Base-by-base conservation (phyloP, 2,329 filamentous ascomycete genomes). In the Aspergillus ochraceus region DNA sequence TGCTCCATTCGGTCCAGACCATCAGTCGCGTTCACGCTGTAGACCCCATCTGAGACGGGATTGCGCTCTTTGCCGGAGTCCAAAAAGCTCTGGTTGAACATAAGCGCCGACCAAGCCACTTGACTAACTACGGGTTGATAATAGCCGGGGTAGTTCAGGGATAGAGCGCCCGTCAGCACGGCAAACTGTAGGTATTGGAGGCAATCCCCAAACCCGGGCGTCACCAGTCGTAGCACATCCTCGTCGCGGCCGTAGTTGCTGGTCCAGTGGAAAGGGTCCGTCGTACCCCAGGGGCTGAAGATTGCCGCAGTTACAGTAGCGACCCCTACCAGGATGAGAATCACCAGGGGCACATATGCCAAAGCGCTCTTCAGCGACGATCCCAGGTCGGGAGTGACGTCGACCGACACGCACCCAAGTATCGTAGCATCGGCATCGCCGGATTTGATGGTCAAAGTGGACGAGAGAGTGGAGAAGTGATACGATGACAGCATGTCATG, bases 111-210 rank as follows among this genome's bases (percentile, higher is more conserved):
- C 95, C 95, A 99, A 45, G 90, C 87, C 14, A 85, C 89, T 74
- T 94, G 91, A 74, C 93, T 96, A 59, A 94, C 86, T 8, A 92
- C 90, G 4, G 95, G 95, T 72, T 97, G 94, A 73, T 92, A 99
- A 73, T 90, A 99, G 11, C 95, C 95, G 0, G 95, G 95, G 70
- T 98, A 99, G 66, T 89, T 87, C 64, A 99, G 81, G 8, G 89
- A 92, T 59, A 99, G 81, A 42, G 89, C 88, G n/a, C 94, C 94
- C 0, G 92, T 95, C 60, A 99, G 79, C 22, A 91, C 88, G 57
- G 95, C 83, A 68, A 97, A 99, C 72, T 99, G 95, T 19, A 99
- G 90, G 74, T 99, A 98, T 76, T 98, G 93, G 57, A 99, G 82
- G 71, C 95, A 99, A 73, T 99, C 95, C 6, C 92, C 92, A 73